These are phyloP conservation scores for Phycomyces nitens DNA, from an alignment of 192 early-diverging fungal genomes.

Conservation along the genomic window DNA sequence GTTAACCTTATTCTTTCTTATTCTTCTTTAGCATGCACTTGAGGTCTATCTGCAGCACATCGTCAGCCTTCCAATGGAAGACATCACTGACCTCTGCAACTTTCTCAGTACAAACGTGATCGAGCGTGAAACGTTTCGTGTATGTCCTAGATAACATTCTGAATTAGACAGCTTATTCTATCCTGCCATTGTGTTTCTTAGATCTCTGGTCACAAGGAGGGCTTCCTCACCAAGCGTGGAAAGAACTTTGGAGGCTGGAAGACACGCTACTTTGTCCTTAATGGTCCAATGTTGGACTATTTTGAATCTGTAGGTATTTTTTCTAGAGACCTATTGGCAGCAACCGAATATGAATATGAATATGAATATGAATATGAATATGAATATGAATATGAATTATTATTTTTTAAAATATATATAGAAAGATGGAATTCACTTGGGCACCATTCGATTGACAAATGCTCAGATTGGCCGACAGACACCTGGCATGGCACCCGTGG, in stretches of 20 bases:
- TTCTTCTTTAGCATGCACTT: slow-evolving; percentile 51
- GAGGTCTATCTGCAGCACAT: slow-evolving; percentile 82
- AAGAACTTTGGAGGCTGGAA: slow-evolving; percentile 99
- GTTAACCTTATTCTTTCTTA: background rate
- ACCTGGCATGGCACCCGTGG: slow-evolving; percentile 18
- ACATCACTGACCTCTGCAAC: slow-evolving; percentile 64
- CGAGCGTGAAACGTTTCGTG: slow-evolving; percentile 17
- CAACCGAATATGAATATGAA: too few relatives aligned
- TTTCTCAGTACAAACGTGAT: slow-evolving; percentile 75
- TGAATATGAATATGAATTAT: too few relatives aligned
- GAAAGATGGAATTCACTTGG: slow-evolving; percentile 69
- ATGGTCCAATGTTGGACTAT: slow-evolving; percentile 70
- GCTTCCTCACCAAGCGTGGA: slow-evolving; percentile 87
- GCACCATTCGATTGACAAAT: slow-evolving; percentile 70
- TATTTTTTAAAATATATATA: too few relatives aligned
- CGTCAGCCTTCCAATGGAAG: slow-evolving; percentile 53
- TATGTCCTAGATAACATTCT: slow-evolving; percentile 7
- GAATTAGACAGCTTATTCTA: background rate
- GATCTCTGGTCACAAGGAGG: slow-evolving; percentile 70
- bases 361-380: too few relatives aligned
- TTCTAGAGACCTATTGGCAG: slow-evolving; percentile 18
- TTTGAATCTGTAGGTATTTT: slow-evolving; percentile 64
- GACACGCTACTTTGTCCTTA: slow-evolving; percentile 77
- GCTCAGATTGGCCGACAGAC: slow-evolving; percentile 69
- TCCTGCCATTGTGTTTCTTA: slow-evolving; percentile 16